Evolutionary conservation across 768 basidiomycete species (phyloP).

Genomic region (Cyathus striatus): DNA sequence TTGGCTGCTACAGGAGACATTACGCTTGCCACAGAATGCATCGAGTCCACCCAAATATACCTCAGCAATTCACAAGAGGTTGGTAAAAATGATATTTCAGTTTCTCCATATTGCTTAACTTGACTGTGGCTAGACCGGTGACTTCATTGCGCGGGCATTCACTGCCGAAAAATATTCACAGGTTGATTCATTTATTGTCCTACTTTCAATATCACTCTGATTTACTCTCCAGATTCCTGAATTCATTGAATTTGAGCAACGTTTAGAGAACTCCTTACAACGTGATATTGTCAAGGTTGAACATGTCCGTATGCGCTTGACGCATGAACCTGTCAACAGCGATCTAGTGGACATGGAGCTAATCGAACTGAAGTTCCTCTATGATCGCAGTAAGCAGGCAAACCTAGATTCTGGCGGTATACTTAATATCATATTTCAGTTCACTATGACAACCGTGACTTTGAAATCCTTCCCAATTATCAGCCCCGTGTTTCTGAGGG

Average conservation of each 20-base stretch:
- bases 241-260: constrained; percentile 77
- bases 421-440: constrained; percentile 26
- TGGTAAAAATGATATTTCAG: constrained; percentile 7
- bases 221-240: constrained; percentile 66
- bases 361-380: constrained; percentile 79
- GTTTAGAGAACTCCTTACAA: constrained; percentile 80
- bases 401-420: neutral
- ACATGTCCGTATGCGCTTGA: constrained; percentile 77
- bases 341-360: constrained; percentile 80
- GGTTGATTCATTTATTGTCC: constrained; percentile 25
- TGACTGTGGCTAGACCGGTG: constrained; percentile 54
- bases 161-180: constrained; percentile 79
- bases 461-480: constrained; percentile 70
- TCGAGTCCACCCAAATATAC: constrained; percentile 81
- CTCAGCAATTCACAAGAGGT: constrained; percentile 77
- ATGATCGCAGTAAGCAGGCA: constrained; percentile 56
- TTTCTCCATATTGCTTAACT: constrained; percentile 2
- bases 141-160: constrained; percentile 78
- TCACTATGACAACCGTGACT: constrained; percentile 87
- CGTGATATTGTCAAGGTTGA: constrained; percentile 80
- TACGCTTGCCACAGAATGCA: constrained; percentile 67
- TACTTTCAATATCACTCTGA: neutral
- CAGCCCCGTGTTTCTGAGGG: constrained; percentile 52
- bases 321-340: constrained; percentile 65
- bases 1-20: constrained; percentile 72